These are phyloP conservation scores for Lactifluus subvellereus DNA, from an alignment of 768 basidiomycete species.

Conservation along the genomic window DNA sequence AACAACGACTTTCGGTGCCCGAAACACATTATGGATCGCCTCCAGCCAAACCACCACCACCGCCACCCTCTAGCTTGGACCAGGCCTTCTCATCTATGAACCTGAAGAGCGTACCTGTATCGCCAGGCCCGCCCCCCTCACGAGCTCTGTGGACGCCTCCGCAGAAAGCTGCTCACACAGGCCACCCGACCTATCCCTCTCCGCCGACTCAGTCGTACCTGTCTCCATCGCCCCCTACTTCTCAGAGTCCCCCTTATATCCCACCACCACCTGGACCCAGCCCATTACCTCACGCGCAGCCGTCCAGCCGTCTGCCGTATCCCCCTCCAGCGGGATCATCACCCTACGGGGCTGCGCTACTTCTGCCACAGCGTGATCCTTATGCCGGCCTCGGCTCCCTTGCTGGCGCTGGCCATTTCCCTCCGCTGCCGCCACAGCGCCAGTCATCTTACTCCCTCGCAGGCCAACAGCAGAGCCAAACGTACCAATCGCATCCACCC, in stretches of 20 bases:
- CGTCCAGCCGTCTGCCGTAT: slow-evolving; percentile 15
- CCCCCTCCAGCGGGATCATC: slow-evolving; percentile 13
- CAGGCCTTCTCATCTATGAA: slow-evolving; percentile 55
- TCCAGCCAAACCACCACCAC: slow-evolving; percentile 31
- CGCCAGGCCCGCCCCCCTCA: slow-evolving; percentile 33
- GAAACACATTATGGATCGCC: slow-evolving; percentile 33
- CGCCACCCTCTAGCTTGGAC: slow-evolving; percentile 33
- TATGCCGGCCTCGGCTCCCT: slow-evolving; percentile 21
- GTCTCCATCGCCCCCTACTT: slow-evolving; percentile 19
- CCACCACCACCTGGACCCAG: slow-evolving; percentile 27
- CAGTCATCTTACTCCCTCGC: slow-evolving; percentile 26
- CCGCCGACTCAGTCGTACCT: slow-evolving; percentile 8
- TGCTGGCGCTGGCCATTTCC: slow-evolving; percentile 10
- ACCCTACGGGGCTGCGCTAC: slow-evolving; percentile 20
- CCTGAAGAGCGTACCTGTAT: slow-evolving; percentile 33
- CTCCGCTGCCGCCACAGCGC: slow-evolving; percentile 27
- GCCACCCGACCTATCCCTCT: slow-evolving; percentile 16
- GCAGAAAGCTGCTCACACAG: slow-evolving; percentile 11
- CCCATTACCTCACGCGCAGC: slow-evolving; percentile 13
- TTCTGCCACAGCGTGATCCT: slow-evolving; percentile 28
- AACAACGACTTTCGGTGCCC: slow-evolving; percentile 48
- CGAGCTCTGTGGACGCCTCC: slow-evolving; percentile 28
- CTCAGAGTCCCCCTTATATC: slow-evolving; percentile 13
- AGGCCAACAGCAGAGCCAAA: slow-evolving; percentile 14
- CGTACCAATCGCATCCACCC: slow-evolving; percentile 24